phyloP scores from a whole-genome alignment of 345 rosid species.

The Boechera stricta region DNA sequence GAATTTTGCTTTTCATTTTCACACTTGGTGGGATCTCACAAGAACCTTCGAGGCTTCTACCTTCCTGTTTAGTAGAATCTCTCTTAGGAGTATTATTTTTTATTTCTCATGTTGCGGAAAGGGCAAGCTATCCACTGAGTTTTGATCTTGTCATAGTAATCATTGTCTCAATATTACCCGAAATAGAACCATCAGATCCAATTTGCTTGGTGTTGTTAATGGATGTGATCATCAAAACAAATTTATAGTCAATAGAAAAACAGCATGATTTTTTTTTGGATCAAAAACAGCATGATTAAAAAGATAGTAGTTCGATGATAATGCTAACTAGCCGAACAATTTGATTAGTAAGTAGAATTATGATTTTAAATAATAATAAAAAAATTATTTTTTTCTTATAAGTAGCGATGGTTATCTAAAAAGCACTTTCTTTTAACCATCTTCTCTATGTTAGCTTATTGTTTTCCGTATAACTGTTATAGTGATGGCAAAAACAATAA shows the following conservation, averaged over 20 bases:
- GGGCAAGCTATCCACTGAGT: conserved; percentile 32
- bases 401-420: no score
- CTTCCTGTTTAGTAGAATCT: conserved; percentile 13
- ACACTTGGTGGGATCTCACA: conserved; percentile 25
- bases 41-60: conserved; percentile 21
- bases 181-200: conserved; percentile 29
- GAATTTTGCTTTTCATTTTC: conserved; percentile 7
- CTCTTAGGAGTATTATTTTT: background rate
- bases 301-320: no score
- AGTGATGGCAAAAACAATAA: no score
- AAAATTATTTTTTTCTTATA: no score
- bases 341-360: background rate
- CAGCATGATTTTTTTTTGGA: no score
- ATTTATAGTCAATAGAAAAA: background rate
- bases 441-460: no score
- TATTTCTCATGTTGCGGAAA: conserved; percentile 30
- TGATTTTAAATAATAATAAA: no score
- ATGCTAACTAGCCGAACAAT: background rate
- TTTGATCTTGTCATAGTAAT: conserved; percentile 29
- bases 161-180: conserved; percentile 27
- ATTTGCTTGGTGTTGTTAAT: conserved; percentile 7
- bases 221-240: conserved; percentile 12
- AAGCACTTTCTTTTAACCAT: no score
- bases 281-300: no score
- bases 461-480: no score